phyloP scores from a whole-genome alignment of 2,329 filamentous ascomycete genomes.

The Hymenoscyphus fructigenus region DNA sequence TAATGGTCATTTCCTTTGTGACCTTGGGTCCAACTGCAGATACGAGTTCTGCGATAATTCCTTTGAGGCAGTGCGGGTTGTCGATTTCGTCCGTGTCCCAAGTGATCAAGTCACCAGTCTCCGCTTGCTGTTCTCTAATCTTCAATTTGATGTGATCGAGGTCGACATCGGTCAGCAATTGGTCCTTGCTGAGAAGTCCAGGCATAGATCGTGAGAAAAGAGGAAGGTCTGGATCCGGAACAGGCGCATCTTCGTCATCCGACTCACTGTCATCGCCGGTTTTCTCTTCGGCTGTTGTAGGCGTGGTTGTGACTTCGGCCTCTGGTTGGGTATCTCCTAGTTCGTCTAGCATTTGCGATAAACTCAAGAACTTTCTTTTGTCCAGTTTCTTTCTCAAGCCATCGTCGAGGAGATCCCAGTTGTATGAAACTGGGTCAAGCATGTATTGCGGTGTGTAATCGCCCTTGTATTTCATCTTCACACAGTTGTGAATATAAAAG shows the following conservation, averaged over 20 bases:
- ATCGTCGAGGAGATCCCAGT: conserved; percentile 57
- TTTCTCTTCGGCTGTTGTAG: not conserved
- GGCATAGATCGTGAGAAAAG: conserved; percentile 66
- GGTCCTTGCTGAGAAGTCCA: conserved; percentile 56
- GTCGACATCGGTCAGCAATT: conserved; percentile 52
- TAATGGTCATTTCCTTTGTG: conserved; percentile 56
- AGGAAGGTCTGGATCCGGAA: conserved; percentile 36
- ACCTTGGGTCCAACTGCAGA: conserved; percentile 64
- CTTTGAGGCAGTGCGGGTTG: conserved; percentile 54
- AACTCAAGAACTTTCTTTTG: conserved; percentile 30
- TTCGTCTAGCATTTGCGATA: not conserved
- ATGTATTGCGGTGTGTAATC: conserved; percentile 75
- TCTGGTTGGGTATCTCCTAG: not conserved
- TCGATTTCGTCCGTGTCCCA: conserved; percentile 57
- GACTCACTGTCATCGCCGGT: not conserved
- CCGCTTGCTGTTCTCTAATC: conserved; percentile 41
- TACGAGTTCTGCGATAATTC: conserved; percentile 64
- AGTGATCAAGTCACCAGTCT: conserved; percentile 51
- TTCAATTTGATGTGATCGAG: conserved; percentile 58
- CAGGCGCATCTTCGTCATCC: conserved; percentile 18
- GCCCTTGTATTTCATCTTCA: conserved; percentile 84
- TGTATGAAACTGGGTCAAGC: conserved; percentile 64
- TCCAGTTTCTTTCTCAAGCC: conserved; percentile 52
- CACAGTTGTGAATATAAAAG: conserved; percentile 78
- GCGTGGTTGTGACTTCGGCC: not conserved